These are phyloP conservation scores for Erythrophleum fordii DNA, from an alignment of 306 rosid genomes.

Conservation along the genomic window DNA sequence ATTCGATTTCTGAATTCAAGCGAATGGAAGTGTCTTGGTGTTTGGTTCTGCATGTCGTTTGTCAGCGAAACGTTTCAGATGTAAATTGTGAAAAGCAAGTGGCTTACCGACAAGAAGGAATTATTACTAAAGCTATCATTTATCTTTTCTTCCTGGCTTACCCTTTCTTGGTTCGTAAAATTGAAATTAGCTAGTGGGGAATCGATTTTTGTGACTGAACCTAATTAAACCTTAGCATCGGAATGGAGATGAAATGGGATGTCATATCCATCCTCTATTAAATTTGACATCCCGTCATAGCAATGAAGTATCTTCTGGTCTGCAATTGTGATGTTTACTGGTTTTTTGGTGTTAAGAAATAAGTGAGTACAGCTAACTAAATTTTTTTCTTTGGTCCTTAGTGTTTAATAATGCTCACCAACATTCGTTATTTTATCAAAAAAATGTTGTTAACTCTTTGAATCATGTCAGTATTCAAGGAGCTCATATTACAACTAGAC, in stretches of 20 bases:
- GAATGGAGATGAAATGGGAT: background rate
- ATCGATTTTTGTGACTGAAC: slow-evolving; percentile 18
- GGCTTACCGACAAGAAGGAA: background rate
- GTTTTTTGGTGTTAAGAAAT: background rate
- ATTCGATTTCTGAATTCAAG: slow-evolving; percentile 6
- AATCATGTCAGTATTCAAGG: background rate
- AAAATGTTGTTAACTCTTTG: slow-evolving; percentile 1
- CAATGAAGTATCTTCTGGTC: slow-evolving; percentile 16
- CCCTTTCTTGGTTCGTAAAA: background rate
- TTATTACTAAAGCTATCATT: background rate
- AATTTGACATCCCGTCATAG: slow-evolving; percentile 10
- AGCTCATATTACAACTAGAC: background rate
- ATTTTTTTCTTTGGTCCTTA: background rate
- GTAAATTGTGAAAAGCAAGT: slow-evolving; percentile 6
- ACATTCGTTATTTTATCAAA: background rate
- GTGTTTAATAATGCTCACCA: slow-evolving; percentile 1
- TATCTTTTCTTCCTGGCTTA: background rate
- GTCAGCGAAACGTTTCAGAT: background rate
- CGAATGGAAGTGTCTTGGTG: background rate
- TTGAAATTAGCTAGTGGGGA: background rate
- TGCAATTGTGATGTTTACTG: slow-evolving; percentile 11
- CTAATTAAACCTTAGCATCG: background rate
- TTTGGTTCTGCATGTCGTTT: background rate
- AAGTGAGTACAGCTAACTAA: background rate
- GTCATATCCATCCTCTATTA: background rate